Conservation (phyloP, 345 rosid species). For the Salix exigua region DNA sequence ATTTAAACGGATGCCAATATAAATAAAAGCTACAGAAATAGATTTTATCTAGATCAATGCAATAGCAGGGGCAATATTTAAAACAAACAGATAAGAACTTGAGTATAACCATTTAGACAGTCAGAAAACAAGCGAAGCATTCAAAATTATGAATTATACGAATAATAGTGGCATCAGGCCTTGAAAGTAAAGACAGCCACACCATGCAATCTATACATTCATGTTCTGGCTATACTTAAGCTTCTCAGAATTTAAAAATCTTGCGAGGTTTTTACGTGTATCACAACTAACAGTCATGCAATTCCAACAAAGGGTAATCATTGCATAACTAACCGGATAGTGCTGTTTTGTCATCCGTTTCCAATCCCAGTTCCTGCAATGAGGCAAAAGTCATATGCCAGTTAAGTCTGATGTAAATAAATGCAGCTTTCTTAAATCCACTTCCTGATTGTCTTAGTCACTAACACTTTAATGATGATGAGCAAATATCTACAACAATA, state of each 20-base stretch:
- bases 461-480: not conserved
- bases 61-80: not conserved
- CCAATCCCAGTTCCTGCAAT: slow-evolving; percentile 92
- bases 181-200: not conserved
- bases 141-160: not conserved
- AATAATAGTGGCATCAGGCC: not conserved
- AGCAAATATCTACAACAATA: not conserved
- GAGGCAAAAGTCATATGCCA: slow-evolving; percentile 15
- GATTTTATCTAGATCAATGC: not conserved
- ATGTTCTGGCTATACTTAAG: not conserved
- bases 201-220: not conserved
- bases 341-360: slow-evolving; percentile 97
- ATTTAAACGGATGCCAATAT: not conserved
- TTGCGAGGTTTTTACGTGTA: not conserved
- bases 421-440: not conserved
- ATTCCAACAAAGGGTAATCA: slow-evolving; percentile 9
- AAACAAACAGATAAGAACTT: not conserved
- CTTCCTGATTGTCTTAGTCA: not conserved
- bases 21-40: not conserved
- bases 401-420: slow-evolving; percentile 8
- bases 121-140: not conserved
- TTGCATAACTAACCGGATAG: slow-evolving; percentile 66
- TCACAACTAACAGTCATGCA: not conserved
- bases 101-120: not conserved
- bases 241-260: not conserved